A percentile compares a stretch with the other conserved stretches of the same genome.
Conservation (phyloP, 75 land plant genomes). For the Pinus tabuliformis region DNA sequence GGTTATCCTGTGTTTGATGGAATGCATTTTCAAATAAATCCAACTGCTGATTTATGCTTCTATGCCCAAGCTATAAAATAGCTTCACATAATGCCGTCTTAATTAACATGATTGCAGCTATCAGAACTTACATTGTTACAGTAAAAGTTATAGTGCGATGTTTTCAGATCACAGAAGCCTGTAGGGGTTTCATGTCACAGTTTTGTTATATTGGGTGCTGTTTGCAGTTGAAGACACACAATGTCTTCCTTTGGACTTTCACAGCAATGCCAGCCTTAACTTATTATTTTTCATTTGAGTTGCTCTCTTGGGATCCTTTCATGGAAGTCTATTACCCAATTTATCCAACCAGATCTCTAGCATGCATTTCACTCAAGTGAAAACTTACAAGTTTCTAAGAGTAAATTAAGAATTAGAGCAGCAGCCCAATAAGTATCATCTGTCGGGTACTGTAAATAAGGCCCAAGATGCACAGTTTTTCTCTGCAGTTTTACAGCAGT, state of each 20-base stretch:
- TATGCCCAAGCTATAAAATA: neutral
- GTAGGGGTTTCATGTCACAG: too few relatives aligned
- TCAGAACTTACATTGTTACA: neutral
- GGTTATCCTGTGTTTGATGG: too few relatives aligned
- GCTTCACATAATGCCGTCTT: neutral
- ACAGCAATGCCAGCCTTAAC: too few relatives aligned
- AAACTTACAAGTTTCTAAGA: neutral
- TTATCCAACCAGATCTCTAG: neutral
- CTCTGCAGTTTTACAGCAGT: neutral
- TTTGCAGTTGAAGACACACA: too few relatives aligned
- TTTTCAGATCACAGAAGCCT: too few relatives aligned
- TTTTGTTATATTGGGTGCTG: too few relatives aligned
- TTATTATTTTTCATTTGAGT: too few relatives aligned
- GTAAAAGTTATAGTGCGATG: neutral
- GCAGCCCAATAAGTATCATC: neutral
- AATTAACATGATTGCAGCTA: neutral
- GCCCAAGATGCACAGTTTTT: neutral
- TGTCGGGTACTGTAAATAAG: neutral
- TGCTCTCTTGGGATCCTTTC: neutral
- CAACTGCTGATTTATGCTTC: neutral
- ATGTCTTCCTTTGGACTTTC: too few relatives aligned
- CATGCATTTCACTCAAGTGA: neutral
- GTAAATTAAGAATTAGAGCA: neutral
- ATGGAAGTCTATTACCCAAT: neutral
- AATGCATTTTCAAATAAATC: too few relatives aligned